Evolutionary conservation across 768 basidiomycete genomes (phyloP).

Genomic region (Tremella fuciformis): DNA sequence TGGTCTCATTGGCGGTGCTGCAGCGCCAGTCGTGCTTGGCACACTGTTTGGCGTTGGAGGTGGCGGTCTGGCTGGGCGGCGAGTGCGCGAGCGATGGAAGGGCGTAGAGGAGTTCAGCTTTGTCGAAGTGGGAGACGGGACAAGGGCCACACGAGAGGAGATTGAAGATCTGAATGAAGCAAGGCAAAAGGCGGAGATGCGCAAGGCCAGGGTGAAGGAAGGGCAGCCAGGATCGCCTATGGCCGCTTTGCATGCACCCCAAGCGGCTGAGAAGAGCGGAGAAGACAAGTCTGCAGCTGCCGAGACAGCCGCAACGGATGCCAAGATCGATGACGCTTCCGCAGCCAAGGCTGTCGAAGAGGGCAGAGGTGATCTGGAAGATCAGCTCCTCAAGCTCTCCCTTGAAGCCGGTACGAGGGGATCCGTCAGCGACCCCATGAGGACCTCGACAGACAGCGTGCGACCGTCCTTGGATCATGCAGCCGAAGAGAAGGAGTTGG

Average conservation of each 20-base stretch:
- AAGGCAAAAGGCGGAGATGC: constrained; percentile 23
- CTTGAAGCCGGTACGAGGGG: constrained; percentile 18
- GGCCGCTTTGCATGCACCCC: not conserved
- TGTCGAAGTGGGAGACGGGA: constrained; percentile 51
- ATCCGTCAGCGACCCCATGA: constrained; percentile 3
- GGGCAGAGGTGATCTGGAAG: constrained; percentile 29
- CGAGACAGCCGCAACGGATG: constrained; percentile 8
- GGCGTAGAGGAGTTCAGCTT: constrained; percentile 55
- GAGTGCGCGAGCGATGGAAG: constrained; percentile 53
- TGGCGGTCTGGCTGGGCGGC: constrained; percentile 52
- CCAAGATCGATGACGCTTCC: constrained; percentile 10
- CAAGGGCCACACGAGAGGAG: constrained; percentile 35
- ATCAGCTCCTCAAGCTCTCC: constrained; percentile 32
- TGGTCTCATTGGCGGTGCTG: constrained; percentile 47
- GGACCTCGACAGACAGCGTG: constrained; percentile 14
- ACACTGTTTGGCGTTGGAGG: constrained; percentile 54
- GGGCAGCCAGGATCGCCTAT: not conserved
- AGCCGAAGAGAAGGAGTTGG: constrained; percentile 29
- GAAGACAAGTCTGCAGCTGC: not conserved
- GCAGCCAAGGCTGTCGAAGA: constrained; percentile 27
- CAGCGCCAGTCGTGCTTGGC: constrained; percentile 53
- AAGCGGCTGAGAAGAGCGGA: not conserved
- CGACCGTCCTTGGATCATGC: constrained; percentile 28
- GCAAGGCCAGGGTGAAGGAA: constrained; percentile 7
- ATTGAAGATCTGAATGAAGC: constrained; percentile 40